These are phyloP conservation scores for Dysphania ambrosioides DNA, from an alignment of 148 eudicot genomes.

Conservation along the genomic window DNA sequence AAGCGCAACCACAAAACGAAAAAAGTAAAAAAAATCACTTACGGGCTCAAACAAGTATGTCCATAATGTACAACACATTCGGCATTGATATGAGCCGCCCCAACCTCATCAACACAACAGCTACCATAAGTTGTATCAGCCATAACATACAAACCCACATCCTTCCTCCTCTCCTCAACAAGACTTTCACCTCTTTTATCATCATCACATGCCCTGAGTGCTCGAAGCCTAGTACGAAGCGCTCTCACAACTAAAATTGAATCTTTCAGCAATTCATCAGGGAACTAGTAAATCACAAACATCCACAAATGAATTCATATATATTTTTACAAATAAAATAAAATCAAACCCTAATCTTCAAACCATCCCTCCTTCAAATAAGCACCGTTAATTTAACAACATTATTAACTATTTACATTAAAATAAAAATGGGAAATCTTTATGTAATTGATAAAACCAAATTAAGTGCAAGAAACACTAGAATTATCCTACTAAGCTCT, in stretches of 20 bases:
- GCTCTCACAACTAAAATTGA: conserved; percentile 61
- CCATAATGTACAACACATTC: conserved; percentile 90
- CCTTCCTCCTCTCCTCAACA: conserved; percentile 31
- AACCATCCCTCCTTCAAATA: neutral
- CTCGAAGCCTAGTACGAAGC: conserved; percentile 49
- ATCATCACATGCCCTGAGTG: conserved; percentile 18
- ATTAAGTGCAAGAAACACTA: conserved; percentile 9
- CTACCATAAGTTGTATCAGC: conserved; percentile 94
- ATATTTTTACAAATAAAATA: neutral
- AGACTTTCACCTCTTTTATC: conserved; percentile 18
- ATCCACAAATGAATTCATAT: conserved; percentile 11
- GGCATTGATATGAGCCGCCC: conserved; percentile 86
- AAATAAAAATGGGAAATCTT: conserved; percentile 11
- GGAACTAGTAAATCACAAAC: conserved; percentile 53
- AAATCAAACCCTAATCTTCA: conserved; percentile 9
- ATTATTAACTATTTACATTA: neutral
- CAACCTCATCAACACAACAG: conserved; percentile 95
- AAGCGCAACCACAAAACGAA: neutral
- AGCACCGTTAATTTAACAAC: too few species aligned
- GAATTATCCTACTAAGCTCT: neutral
- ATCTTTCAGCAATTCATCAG: conserved; percentile 83
- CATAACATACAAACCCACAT: conserved; percentile 80
- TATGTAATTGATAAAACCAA: neutral
- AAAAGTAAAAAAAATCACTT: conserved; percentile 28
- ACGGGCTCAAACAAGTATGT: conserved; percentile 94